Percentiles rank a stretch among this genome's conserved stretches.
Conservation (phyloP, 169 alveolate genomes). For the Plasmodium inui region DNA sequence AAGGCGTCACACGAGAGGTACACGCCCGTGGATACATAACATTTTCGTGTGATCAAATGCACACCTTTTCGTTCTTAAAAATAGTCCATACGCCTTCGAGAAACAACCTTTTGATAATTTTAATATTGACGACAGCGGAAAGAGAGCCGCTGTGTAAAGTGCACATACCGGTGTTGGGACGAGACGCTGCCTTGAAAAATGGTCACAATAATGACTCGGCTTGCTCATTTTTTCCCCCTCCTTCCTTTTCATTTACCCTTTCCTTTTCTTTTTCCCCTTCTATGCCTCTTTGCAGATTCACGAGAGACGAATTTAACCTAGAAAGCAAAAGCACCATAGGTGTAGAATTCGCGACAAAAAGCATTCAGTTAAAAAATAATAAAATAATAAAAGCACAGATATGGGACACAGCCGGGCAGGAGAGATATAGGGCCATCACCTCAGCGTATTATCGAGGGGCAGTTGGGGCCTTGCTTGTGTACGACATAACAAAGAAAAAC, state of each 20-base stretch:
- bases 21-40: background rate
- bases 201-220: background rate
- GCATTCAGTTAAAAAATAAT: slow-evolving; percentile 90
- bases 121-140: background rate
- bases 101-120: background rate
- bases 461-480: slow-evolving; percentile 98
- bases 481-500: slow-evolving; percentile 96
- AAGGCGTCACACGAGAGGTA: background rate
- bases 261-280: background rate
- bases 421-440: slow-evolving; percentile 98
- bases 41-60: background rate
- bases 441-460: slow-evolving; percentile 99
- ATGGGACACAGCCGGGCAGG: slow-evolving; percentile 99
- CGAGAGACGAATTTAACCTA: slow-evolving; percentile 95
- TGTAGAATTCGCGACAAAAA: slow-evolving; percentile 97
- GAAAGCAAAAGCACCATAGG: slow-evolving; percentile 98
- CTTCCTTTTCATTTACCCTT: background rate
- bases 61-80: background rate
- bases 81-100: background rate
- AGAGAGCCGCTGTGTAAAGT: background rate
- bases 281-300: slow-evolving; percentile 87
- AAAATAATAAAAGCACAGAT: slow-evolving; percentile 96
- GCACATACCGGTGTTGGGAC: background rate
- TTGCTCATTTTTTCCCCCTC: background rate
- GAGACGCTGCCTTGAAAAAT: background rate